Base-by-base conservation (phyloP, 2,329 filamentous ascomycete species). In the Ophiostoma populinum region DNA sequence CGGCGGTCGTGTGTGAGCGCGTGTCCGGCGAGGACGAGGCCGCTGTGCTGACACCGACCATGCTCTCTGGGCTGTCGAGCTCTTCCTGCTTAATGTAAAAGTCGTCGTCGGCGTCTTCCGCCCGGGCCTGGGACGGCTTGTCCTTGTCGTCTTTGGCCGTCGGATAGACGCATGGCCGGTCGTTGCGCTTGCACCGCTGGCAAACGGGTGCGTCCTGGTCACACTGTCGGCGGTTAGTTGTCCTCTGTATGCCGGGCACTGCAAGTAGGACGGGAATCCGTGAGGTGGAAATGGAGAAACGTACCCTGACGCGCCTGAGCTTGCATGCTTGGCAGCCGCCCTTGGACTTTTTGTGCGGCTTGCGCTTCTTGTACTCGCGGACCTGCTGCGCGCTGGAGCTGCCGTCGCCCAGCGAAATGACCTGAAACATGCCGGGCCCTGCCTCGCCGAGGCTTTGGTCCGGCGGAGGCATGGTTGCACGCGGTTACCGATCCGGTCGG, bases 301-400 rank as follows among this genome's bases (percentile, higher is more conserved):
- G 12, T 34, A 46, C 46, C 37, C 47, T 48, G 34, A 48, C 46
- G 18, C 44, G 35, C 25, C 40, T 34, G 26, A 42, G 40, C 36
- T 48, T 48, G 40, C 45, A 48, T 15, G 34, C 43, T 10, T 35
- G 15, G 20, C 46, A 48, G 16, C 46, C 46, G 20, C 30, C 34
- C 18, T 41, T 36, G 7, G 43, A 41, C 37, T 48, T 48, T 27
- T 36, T 44, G 35, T 48, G 46, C 15, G 42, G 40, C 18, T 40
- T 38, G 2, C 46, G 43, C 2, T 40, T 40, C 34, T 43, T 46
- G 37, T 47, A 45, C 8, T 47, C 44, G 8, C 42, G 42, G 17
- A 35, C 37, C 31, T 45, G 40, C 28, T 36, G 39, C 15, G 24
- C 16, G 18, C 25, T 27, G 19, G 56, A 3, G 22, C 24, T 26